A percentile compares a stretch with the other conserved stretches of the same genome.
These are phyloP conservation scores for Lablab purpureus DNA, from an alignment of 306 rosid genomes.

Conservation along the genomic window DNA sequence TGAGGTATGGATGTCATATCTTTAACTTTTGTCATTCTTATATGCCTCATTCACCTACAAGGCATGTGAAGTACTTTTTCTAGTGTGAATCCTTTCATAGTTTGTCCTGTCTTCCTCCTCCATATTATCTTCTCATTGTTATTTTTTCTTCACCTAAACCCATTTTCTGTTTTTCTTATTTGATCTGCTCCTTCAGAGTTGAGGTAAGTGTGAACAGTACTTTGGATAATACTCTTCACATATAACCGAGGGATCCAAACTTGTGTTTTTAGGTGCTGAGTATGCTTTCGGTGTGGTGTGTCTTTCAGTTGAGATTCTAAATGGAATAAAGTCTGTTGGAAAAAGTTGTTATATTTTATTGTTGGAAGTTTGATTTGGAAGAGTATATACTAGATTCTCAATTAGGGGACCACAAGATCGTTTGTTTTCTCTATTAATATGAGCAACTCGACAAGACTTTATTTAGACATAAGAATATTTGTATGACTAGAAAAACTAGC, in stretches of 20 bases:
- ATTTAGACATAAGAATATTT: conserved; percentile 52
- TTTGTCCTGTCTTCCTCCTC: background rate
- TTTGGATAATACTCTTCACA: conserved; percentile 23
- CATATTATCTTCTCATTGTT: background rate
- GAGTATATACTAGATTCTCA: conserved; percentile 60
- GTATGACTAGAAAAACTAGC: conserved; percentile 25
- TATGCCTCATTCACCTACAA: conserved; percentile 15
- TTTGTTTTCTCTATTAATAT: conserved; percentile 49
- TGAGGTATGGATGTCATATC: conserved; percentile 64
- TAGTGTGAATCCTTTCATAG: conserved; percentile 7
- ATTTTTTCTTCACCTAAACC: background rate
- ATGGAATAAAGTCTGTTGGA: conserved; percentile 56
- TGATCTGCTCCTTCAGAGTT: background rate
- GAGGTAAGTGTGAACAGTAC: conserved; percentile 5
- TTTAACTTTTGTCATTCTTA: conserved; percentile 3
- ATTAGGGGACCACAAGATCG: conserved; percentile 48
- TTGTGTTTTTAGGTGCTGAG: conserved; percentile 34
- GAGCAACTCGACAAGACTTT: conserved; percentile 47
- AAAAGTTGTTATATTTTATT: conserved; percentile 48
- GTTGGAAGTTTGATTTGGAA: conserved; percentile 47
- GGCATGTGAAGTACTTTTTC: background rate
- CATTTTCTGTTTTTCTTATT: background rate
- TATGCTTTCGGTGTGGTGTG: conserved; percentile 40
- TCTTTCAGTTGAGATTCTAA: conserved; percentile 60
- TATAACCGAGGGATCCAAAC: conserved; percentile 44